These are phyloP conservation scores for Ramaria sp. DNA, from an alignment of 768 basidiomycete genomes.

Conservation along the genomic window DNA sequence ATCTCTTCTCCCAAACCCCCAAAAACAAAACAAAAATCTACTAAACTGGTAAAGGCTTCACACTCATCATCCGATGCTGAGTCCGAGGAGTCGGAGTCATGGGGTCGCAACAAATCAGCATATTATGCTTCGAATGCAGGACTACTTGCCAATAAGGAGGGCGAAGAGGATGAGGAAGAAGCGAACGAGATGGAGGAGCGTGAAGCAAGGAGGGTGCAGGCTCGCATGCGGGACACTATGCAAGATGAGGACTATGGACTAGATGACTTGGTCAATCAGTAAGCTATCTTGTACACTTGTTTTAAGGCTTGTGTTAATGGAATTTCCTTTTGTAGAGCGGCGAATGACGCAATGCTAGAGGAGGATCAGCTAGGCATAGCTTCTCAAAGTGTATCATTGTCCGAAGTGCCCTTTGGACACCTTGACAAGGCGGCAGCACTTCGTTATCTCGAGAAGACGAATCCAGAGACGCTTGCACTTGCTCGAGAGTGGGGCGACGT, in stretches of 20 bases:
- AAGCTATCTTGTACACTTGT: neutral
- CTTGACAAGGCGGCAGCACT: conserved; percentile 50
- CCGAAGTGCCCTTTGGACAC: conserved; percentile 27
- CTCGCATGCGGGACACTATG: conserved; percentile 60
- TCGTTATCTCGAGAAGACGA: conserved; percentile 61
- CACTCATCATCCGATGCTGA: conserved; percentile 22
- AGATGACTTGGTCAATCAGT: conserved; percentile 40
- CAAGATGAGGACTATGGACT: conserved; percentile 79
- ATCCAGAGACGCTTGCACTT: conserved; percentile 68
- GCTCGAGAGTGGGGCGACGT: conserved; percentile 80
- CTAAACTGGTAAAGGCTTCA: conserved; percentile 8
- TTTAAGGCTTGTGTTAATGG: neutral
- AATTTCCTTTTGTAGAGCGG: neutral
- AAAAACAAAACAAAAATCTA: conserved; percentile 15
- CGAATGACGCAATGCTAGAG: neutral
- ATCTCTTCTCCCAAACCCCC: neutral
- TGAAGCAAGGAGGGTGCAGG: conserved; percentile 73
- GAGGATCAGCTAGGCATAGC: neutral
- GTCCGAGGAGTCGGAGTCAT: conserved; percentile 50
- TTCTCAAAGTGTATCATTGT: conserved; percentile 16
- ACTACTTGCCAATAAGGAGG: conserved; percentile 27
- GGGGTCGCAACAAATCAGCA: conserved; percentile 69
- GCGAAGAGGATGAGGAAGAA: conserved; percentile 80
- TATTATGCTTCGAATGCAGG: conserved; percentile 86
- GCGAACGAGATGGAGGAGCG: conserved; percentile 80